These are phyloP conservation scores for Thalia dealbata DNA, from an alignment of 176 grass and related monocot genomes.

Conservation along the genomic window DNA sequence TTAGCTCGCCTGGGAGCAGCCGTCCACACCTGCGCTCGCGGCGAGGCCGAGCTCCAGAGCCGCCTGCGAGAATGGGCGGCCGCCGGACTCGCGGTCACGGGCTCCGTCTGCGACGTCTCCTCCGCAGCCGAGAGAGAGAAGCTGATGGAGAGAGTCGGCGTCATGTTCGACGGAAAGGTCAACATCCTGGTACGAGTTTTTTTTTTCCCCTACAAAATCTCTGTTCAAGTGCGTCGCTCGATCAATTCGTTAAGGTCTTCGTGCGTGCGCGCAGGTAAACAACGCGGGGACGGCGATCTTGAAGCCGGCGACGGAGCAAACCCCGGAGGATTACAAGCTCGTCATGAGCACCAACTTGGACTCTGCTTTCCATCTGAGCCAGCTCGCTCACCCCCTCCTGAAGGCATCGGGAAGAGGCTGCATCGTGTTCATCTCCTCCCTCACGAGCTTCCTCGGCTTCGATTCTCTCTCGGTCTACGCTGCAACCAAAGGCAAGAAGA, in stretches of 20 bases:
- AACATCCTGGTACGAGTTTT: constrained; percentile 6
- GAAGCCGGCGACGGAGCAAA: constrained; percentile 9
- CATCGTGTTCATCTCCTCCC: constrained; percentile 30
- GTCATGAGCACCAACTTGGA: constrained; percentile 42
- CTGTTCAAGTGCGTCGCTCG: no score
- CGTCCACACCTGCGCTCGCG: constrained; percentile 34
- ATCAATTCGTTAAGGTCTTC: no score
- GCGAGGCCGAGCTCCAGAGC: constrained; percentile 15
- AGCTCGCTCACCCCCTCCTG: constrained; percentile 37
- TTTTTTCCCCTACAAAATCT: no score
- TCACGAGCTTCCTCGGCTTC: neutral
- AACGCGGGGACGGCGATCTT: constrained; percentile 21
- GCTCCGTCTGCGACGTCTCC: constrained; percentile 39
- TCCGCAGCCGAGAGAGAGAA: constrained; percentile 12
- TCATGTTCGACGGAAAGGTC: constrained; percentile 29
- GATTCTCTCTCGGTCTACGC: neutral
- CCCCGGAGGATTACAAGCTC: constrained; percentile 12
- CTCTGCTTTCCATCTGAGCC: constrained; percentile 32
- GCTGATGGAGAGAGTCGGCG: constrained; percentile 13
- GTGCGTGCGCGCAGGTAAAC: no score
- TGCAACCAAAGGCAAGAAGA: constrained; percentile 3
- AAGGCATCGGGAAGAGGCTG: neutral
- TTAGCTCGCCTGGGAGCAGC: no score
- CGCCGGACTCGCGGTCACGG: constrained; percentile 6
- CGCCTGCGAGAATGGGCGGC: constrained; percentile 23